These are phyloP conservation scores for Cladosporium halotolerans DNA, from an alignment of 2,329 filamentous ascomycete species.

Conservation along the genomic window DNA sequence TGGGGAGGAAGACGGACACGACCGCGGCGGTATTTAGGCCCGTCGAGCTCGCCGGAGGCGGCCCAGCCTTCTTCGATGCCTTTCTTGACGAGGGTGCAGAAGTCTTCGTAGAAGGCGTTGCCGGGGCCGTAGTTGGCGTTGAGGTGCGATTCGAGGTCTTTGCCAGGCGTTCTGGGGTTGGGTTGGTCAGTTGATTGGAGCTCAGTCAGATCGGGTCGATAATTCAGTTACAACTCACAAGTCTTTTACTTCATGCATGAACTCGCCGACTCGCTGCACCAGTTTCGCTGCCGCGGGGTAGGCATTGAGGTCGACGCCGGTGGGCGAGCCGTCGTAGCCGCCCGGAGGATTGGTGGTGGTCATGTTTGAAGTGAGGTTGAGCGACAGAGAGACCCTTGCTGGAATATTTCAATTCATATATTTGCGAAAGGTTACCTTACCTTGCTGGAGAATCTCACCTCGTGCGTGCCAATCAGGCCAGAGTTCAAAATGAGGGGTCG, in stretches of 20 bases:
- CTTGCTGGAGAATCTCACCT: too few relatives aligned
- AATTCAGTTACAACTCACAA: conserved; percentile 10
- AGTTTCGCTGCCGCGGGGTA: conserved; percentile 21
- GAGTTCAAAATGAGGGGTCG: too few relatives aligned
- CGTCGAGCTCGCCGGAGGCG: conserved; percentile 32
- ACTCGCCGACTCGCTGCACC: conserved; percentile 17
- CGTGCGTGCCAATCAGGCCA: too few relatives aligned
- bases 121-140: conserved; percentile 33
- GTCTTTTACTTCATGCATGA: conserved; percentile 21
- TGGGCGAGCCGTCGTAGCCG: conserved; percentile 19
- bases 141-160: conserved; percentile 30
- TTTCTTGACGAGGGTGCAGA: conserved; percentile 29
- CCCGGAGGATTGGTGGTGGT: not conserved
- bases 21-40: conserved; percentile 40
- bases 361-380: not conserved
- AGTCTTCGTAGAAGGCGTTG: conserved; percentile 32
- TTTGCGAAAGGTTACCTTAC: too few relatives aligned
- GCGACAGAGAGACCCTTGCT: too few relatives aligned
- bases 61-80: conserved; percentile 34
- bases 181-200: not conserved
- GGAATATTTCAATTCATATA: too few relatives aligned
- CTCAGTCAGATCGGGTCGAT: too few relatives aligned
- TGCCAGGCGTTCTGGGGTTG: conserved; percentile 29
- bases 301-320: conserved; percentile 19
- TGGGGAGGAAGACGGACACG: conserved; percentile 31